Evolutionary conservation across 1,284 basidiomycete species (phyloP), one percentile per base, ranked within the genome.

Genomic region (Laetiporus sulphureus): DNA sequence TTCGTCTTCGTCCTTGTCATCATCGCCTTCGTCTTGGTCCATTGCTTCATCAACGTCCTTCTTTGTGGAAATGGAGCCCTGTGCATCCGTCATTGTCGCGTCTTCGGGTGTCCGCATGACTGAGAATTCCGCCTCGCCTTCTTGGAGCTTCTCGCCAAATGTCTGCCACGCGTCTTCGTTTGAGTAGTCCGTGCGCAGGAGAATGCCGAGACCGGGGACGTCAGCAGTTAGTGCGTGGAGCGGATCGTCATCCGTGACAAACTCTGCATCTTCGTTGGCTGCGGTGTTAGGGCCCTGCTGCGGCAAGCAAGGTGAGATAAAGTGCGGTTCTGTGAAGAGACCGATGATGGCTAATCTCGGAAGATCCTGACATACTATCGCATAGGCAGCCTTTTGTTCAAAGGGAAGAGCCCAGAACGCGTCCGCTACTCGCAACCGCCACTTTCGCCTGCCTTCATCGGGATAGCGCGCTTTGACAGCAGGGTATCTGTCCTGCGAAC

Each of bases 181-280:
- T 2, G 75, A 67, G 54, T 72, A 85, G 55, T 88, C 81, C 5
- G 83, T 79, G 38, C 84, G 75, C 15, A 87, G 57, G 32, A 87
- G 57, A 44, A 87, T 55, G 15, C 83, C 84, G 27, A 68, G 53
- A 11, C 62, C 63, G 0, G 57, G 57, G 4, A 52, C 58, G 36
- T 65, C 57, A 33, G 51, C 53, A 16, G 62, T 54, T 32, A 63
- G 44, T 21, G 37, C 55, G 47, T 73, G 71, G 32, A 63, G 49
- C 5, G 73, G 63, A 57, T 82, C 78, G 12, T 66, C 70, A 40
- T 78, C 73, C 3, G 61, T 60, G 31, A 54, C 53, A 30, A 68
- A 55, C 24, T 50, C 50, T 20, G 50, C 42, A 10, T 53, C 45
- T 36, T 50, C 52, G 18, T 45, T 20, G 5, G 11, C 38, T 4